Base-by-base conservation (phyloP, 2,329 filamentous ascomycete genomes). In the Alternaria metachromatica region DNA sequence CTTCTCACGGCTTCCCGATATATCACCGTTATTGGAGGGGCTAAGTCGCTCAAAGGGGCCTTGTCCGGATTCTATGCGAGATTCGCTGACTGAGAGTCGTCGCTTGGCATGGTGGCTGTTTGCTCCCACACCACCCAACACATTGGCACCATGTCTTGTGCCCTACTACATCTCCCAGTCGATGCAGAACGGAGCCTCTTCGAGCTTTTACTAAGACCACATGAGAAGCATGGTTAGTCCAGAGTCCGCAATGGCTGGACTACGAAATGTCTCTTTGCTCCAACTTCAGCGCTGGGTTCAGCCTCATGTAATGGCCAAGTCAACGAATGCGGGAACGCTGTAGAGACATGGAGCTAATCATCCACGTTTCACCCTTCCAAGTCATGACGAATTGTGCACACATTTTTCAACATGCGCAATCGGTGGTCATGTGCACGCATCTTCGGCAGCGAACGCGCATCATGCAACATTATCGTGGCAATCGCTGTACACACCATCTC, bases 21-120 rank as follows among this genome's bases (percentile, higher is more conserved):
- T 37, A 44, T 50, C 26, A 11, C 60, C 50, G 60, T 13, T 12
- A 55, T 63, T 63, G 60, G 60, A 54, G 60, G 60, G 23, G 41
- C 28, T 59, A 55, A 54, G 18, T 49, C 55, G 60, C 49, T 33
- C 18, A 20, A 53, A n/a, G 8, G n/a, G 4, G 23, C 33, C n/a
- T 26, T 57, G 26, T 30, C 60, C 60, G 43, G 46, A n/a, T 23
- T 46, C 10, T 55, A 6, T 55, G 55, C 60, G 60, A 63, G 7
- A 33, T 12, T 48, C n/a, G 28, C 51, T 20, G 33, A 12, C 23
- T 23, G 13, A 49, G 18, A 18, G 15, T 57, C 33, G 18, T n/a
- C 15, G 12, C 6, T 25, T 10, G 12, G 48, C n/a, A 44, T 51
- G 13, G 26, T 30, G 48, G 25, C 48, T 30, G 25, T 28, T 8